These are phyloP conservation scores for Tranzscheliella williamsii DNA, from an alignment of 1,284 basidiomycete species.

Conservation along the genomic window DNA sequence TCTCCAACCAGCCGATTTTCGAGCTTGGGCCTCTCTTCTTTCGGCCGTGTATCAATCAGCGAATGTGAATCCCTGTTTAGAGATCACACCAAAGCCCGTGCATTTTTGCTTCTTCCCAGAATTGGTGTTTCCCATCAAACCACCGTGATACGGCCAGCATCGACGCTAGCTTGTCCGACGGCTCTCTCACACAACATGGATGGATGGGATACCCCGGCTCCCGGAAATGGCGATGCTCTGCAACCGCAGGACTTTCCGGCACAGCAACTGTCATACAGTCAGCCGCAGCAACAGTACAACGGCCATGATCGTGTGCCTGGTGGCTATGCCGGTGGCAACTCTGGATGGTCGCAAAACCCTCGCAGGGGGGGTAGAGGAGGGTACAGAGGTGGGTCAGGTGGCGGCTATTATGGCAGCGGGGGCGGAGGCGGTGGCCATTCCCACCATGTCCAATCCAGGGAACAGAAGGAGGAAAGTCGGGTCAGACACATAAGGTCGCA, in stretches of 20 bases:
- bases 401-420: slow-evolving; percentile 11
- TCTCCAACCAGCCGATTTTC: too few relatives aligned
- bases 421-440: slow-evolving; percentile 6
- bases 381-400: slow-evolving; percentile 10
- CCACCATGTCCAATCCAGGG: slow-evolving; percentile 12
- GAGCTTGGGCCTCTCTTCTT: too few relatives aligned
- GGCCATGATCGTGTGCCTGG: too few relatives aligned
- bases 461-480: slow-evolving; percentile 33
- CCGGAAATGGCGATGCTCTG: not conserved
- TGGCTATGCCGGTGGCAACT: not conserved
- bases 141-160: too few relatives aligned
- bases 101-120: too few relatives aligned
- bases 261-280: slow-evolving; percentile 2
- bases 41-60: too few relatives aligned
- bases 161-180: not conserved
- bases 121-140: too few relatives aligned
- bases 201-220: slow-evolving; percentile 12
- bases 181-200: slow-evolving; percentile 14
- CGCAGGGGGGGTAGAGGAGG: slow-evolving; percentile 29
- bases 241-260: not conserved
- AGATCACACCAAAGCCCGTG: too few relatives aligned
- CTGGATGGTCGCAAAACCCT: slow-evolving; percentile 22
- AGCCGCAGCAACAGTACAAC: not conserved
- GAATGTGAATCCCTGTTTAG: too few relatives aligned
- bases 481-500: slow-evolving; percentile 31